These are phyloP conservation scores for Schwanniomyces vanrijiae DNA, from an alignment of 805 yeast species.

Conservation along the genomic window DNA sequence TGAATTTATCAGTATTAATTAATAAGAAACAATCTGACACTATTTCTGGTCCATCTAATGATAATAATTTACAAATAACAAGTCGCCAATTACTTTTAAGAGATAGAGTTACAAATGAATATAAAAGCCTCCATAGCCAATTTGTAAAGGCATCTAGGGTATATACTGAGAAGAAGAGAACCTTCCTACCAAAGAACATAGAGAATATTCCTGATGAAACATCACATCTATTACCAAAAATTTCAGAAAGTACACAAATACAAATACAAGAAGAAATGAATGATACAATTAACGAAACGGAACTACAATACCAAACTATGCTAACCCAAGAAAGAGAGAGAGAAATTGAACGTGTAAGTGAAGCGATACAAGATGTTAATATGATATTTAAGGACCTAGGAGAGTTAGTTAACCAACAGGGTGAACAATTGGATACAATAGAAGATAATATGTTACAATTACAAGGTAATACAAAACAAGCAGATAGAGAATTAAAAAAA, in stretches of 20 bases:
- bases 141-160: slow-evolving; percentile 43
- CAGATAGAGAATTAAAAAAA: slow-evolving; percentile 64
- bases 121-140: slow-evolving; percentile 47
- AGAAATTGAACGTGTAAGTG: slow-evolving; percentile 69
- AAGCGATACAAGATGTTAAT: slow-evolving; percentile 82
- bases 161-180: slow-evolving; percentile 49
- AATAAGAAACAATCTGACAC: slow-evolving; percentile 18
- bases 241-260: slow-evolving; percentile 31
- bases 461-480: slow-evolving; percentile 64
- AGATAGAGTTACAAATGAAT: slow-evolving; percentile 58
- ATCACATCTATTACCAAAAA: slow-evolving; percentile 6
- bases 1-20: slow-evolving; percentile 24
- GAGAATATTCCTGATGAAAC: slow-evolving; percentile 2
- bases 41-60: slow-evolving; percentile 1
- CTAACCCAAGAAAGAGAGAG: slow-evolving; percentile 71
- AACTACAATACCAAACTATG: slow-evolving; percentile 61
- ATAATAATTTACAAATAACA: slow-evolving; percentile 27
- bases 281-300: slow-evolving; percentile 42
- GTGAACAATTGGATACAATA: slow-evolving; percentile 77
- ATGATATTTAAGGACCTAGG: slow-evolving; percentile 82
- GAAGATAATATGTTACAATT: slow-evolving; percentile 74
- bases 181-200: slow-evolving; percentile 15
- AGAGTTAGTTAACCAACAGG: slow-evolving; percentile 78
- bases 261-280: slow-evolving; percentile 32
- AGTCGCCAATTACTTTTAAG: slow-evolving; percentile 44